These are phyloP conservation scores for Nakazawaea siamensis DNA, from an alignment of 805 yeast species.

Conservation along the genomic window DNA sequence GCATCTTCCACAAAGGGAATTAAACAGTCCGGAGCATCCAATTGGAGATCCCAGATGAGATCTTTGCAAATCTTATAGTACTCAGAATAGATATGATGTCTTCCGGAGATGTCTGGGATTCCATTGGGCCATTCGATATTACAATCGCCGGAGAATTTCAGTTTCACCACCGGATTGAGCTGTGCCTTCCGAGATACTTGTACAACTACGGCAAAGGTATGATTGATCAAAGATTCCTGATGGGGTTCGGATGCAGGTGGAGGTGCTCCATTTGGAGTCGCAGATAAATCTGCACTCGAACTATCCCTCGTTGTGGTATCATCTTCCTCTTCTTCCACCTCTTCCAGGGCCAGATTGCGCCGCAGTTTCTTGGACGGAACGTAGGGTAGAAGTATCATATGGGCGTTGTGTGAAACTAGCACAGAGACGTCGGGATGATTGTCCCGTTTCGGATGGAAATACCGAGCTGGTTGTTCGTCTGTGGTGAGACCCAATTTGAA, in stretches of 20 bases:
- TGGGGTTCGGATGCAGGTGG: not conserved
- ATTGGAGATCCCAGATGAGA: conserved; percentile 34
- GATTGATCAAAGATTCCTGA: conserved; percentile 24
- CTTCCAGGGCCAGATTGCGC: conserved; percentile 13
- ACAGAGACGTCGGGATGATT: conserved; percentile 9
- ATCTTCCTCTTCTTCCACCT: conserved; percentile 18
- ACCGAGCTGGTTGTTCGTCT: not conserved
- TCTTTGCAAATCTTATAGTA: conserved; percentile 32
- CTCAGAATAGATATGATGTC: conserved; percentile 31
- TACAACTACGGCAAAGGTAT: conserved; percentile 43
- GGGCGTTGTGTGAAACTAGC: conserved; percentile 24
- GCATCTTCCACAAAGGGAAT: conserved; percentile 21
- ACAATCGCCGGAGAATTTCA: conserved; percentile 36
- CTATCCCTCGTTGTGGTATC: conserved; percentile 12
- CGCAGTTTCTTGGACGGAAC: conserved; percentile 20
- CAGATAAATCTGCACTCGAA: not conserved
- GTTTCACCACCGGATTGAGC: conserved; percentile 26
- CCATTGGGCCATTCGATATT: conserved; percentile 34
- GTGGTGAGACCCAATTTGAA: conserved; percentile 1
- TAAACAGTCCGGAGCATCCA: conserved; percentile 26
- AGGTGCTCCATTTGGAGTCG: not conserved
- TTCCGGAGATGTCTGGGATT: conserved; percentile 31
- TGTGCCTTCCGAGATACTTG: conserved; percentile 33
- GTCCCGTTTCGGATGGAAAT: no score
- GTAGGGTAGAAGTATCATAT: conserved; percentile 24